Percentiles rank a stretch among this genome's conserved stretches.
phyloP scores from a whole-genome alignment of 371 early-diverging fungal species.

The Nematocida major region DNA sequence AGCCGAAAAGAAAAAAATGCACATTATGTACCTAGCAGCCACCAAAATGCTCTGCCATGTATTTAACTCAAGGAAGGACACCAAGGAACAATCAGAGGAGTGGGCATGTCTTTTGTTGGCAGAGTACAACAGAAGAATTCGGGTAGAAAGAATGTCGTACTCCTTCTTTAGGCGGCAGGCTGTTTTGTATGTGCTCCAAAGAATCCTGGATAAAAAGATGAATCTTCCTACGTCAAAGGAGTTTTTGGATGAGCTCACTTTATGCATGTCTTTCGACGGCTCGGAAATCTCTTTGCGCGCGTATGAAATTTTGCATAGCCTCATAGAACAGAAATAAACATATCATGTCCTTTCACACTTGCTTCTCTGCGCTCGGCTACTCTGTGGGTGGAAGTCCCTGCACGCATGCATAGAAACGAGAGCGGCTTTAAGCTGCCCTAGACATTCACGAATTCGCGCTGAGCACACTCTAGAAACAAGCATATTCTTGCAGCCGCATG shows the following conservation, averaged over 20 bases:
- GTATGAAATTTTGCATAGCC: not conserved
- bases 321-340: not conserved
- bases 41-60: slow-evolving; percentile 25
- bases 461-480: too few species aligned
- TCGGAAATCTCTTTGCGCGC: not conserved
- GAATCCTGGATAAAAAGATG: not conserved
- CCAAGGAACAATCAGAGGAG: not conserved
- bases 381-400: too few species aligned
- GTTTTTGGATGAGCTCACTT: not conserved
- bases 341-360: too few species aligned
- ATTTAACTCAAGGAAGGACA: slow-evolving; percentile 10
- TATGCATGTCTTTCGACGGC: slow-evolving; percentile 2
- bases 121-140: slow-evolving; percentile 28
- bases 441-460: too few species aligned
- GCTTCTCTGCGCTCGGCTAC: too few species aligned
- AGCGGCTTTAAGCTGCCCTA: too few species aligned
- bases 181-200: slow-evolving; percentile 14
- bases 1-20: not conserved
- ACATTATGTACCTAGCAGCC: slow-evolving; percentile 12
- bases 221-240: not conserved
- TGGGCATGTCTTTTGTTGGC: not conserved
- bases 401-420: too few species aligned
- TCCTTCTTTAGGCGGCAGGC: slow-evolving; percentile 32
- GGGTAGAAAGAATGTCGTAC: slow-evolving; percentile 3
- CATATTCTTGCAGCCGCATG: too few species aligned